These are phyloP conservation scores for Cicer yamashitae DNA, from an alignment of 306 rosid genomes.

Conservation along the genomic window DNA sequence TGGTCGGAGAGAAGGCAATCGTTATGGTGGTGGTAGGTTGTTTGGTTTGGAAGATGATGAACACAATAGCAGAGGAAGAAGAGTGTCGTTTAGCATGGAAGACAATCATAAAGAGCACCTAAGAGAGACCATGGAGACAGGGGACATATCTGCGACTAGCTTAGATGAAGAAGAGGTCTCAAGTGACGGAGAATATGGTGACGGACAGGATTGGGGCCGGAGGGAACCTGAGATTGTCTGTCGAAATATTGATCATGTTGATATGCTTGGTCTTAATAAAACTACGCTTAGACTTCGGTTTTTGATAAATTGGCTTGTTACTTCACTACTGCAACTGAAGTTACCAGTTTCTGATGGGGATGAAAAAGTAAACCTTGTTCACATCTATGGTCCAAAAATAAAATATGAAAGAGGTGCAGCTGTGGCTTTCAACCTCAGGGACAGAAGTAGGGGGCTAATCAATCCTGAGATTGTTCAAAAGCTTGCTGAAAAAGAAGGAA, in stretches of 20 bases:
- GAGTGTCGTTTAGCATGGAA: conserved; percentile 87
- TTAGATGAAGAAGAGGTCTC: conserved; percentile 74
- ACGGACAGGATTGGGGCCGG: conserved; percentile 63
- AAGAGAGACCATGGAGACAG: conserved; percentile 58
- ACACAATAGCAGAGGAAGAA: conserved; percentile 64
- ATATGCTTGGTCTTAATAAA: conserved; percentile 90
- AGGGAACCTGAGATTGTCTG: conserved; percentile 83
- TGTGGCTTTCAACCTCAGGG: conserved; percentile 89
- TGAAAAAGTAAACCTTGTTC: conserved; percentile 63
- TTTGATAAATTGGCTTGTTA: conserved; percentile 94
- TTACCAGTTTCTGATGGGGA: conserved; percentile 60
- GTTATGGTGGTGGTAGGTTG: conserved; percentile 70
- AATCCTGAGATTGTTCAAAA: conserved; percentile 89
- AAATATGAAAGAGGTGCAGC: conserved; percentile 98
- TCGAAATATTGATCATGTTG: conserved; percentile 79
- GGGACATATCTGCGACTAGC: conserved; percentile 70
- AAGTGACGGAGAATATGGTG: conserved; percentile 83
- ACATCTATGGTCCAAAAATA: conserved; percentile 91
- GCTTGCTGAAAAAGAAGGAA: conserved; percentile 92
- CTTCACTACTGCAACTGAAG: conserved; percentile 82
- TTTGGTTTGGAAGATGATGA: conserved; percentile 83
- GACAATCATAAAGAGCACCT: conserved; percentile 64
- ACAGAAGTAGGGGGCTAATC: conserved; percentile 66
- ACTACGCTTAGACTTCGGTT: conserved; percentile 84
- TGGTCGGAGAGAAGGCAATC: conserved; percentile 84